A percentile compares a stretch with the other conserved stretches of the same genome.
Conservation (phyloP, 2,329 filamentous ascomycete genomes). For the Botryotinia convoluta region DNA sequence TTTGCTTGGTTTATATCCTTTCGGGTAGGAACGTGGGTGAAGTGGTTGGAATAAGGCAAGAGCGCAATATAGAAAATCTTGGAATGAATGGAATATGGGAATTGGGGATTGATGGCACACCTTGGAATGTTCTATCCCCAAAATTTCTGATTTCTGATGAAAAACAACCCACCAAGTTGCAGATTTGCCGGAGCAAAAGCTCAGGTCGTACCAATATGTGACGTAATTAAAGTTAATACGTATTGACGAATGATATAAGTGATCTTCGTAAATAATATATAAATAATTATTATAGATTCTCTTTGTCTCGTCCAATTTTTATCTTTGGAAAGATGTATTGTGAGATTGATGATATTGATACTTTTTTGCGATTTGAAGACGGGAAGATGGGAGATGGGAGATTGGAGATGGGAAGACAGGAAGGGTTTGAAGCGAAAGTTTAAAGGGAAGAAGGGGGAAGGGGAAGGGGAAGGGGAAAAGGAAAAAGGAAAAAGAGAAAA, state of each 20-base stretch:
- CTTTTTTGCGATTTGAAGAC: not conserved
- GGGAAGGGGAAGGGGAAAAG: too few species aligned
- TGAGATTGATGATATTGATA: not conserved
- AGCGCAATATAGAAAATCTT: not conserved
- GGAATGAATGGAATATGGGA: not conserved
- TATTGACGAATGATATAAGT: not conserved
- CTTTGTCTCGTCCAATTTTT: not conserved
- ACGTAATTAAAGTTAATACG: slow-evolving; percentile 5
- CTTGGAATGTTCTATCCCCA: not conserved
- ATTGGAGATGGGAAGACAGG: not conserved
- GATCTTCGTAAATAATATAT: not conserved
- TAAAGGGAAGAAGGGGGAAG: not conserved
- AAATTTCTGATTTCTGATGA: not conserved
- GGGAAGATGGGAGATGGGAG: not conserved
- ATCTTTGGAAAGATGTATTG: not conserved
- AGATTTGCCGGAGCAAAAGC: slow-evolving; percentile 2
- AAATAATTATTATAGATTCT: not conserved
- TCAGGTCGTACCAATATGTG: slow-evolving; percentile 9
- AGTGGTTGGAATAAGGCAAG: not conserved
- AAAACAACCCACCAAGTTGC: not conserved
- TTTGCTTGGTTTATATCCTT: not conserved
- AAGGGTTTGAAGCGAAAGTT: not conserved
- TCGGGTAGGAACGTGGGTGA: not conserved
- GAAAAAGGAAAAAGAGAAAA: too few species aligned
- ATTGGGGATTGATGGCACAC: not conserved